Base-by-base conservation (phyloP, 2,329 filamentous ascomycete genomes). In the Fusarium sambucinum region DNA sequence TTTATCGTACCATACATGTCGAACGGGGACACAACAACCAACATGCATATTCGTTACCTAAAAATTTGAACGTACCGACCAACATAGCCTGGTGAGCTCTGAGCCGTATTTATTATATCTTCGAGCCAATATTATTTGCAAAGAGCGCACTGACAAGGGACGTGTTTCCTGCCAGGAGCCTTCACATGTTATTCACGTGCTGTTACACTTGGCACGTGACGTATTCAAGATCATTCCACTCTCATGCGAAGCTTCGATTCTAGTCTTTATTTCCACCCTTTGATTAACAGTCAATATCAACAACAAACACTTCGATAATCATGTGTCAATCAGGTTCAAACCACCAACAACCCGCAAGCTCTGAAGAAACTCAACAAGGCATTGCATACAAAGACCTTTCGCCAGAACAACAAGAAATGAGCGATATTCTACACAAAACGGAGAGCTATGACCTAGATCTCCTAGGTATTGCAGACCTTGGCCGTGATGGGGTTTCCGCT, bases 341-440 rank as follows among this genome's bases (percentile, higher is more conserved):
- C 5, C 27, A 41, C 10, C 16, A 32, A 16, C 6, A 37, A 3
- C 16, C 16, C n/a, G 16, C 16, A 1, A 7, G 14, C 14, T 10
- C 12, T 6, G 3, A n/a, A 6, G 16, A 12, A 37, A 11, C 21
- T 17, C 13, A 6, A 10, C 16, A 8, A 2, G 35, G 53, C 4
- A 37, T 60, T 10, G 16, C 32, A 2, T 61, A 60, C 27, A 53
- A 60, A 13, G 38, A 61, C 21, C 55, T 61, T 10, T 35, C 58
- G 0, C 27, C 38, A 0, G 45, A 60, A 1, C 38, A 61, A 25
- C 48, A 45, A 21, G 45, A 61, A 45, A 38, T 61, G 19, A 61
- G 38, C 38, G 55, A 53, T 8, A 61, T 60, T 14, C 21, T 61
- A 1, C 27, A 48, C 12, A 16, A 52, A 10, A 53, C 51, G 38